phyloP scores from a whole-genome alignment of 2,329 filamentous ascomycete species.

The Keithomyces neogunnii region DNA sequence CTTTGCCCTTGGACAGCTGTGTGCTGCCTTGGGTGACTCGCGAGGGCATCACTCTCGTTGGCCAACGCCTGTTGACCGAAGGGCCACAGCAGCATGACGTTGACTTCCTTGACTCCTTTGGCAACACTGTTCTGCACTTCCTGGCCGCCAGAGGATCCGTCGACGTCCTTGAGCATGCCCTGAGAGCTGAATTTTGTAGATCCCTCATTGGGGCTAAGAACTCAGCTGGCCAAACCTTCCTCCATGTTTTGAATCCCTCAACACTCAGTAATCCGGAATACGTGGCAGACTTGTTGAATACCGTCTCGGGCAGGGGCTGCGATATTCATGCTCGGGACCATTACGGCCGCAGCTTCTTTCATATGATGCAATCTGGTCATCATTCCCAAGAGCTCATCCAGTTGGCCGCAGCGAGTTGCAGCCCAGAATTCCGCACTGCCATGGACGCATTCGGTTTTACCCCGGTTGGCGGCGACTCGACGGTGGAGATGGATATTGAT shows the following conservation, averaged over 20 bases:
- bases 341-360: conserved; percentile 46
- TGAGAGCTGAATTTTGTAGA: conserved; percentile 11
- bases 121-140: conserved; percentile 39
- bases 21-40: conserved; percentile 22
- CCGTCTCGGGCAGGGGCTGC: conserved; percentile 14
- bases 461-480: conserved; percentile 10
- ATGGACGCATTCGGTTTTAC: conserved; percentile 41
- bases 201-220: conserved; percentile 25
- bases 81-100: conserved; percentile 9
- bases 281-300: conserved; percentile 20
- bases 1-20: conserved; percentile 14
- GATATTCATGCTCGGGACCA: conserved; percentile 31
- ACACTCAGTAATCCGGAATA: conserved; percentile 23
- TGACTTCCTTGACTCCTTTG: conserved; percentile 29
- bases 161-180: conserved; percentile 19
- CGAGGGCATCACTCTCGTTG: conserved; percentile 14
- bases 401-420: conserved; percentile 25
- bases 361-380: conserved; percentile 24
- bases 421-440: conserved; percentile 22
- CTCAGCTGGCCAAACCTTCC: conserved; percentile 38
- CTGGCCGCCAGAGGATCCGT: conserved; percentile 27
- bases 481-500: conserved; percentile 1
- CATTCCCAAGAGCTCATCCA: conserved; percentile 19
- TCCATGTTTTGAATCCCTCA: conserved; percentile 31
- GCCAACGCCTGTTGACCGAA: conserved; percentile 8